Evolutionary conservation across 2,329 filamentous ascomycete genomes (phyloP).

Genomic region (Coniella vitis): DNA sequence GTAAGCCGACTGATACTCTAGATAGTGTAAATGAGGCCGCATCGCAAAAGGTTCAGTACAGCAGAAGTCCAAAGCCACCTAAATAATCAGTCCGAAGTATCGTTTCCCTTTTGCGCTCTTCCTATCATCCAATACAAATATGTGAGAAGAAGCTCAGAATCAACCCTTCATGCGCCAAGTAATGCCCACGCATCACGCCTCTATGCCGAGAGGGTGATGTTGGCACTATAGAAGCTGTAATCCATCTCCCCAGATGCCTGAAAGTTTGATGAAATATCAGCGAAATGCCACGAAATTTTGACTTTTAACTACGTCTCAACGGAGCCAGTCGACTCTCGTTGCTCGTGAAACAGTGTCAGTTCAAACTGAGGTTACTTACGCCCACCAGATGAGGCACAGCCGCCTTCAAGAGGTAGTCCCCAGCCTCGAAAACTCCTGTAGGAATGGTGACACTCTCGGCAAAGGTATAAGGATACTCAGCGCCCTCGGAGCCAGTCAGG

Average conservation of each 20-base stretch:
- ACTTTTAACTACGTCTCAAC: no score
- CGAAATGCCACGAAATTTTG: not conserved
- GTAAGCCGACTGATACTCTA: no score
- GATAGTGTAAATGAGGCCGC: no score
- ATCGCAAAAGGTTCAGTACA: no score
- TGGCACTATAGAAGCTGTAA: conserved; percentile 2
- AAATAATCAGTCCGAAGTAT: no score
- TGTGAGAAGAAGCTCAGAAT: not conserved
- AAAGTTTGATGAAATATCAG: not conserved
- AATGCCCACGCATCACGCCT: not conserved
- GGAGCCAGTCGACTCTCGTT: no score
- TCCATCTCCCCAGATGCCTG: conserved; percentile 4
- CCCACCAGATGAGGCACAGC: conserved; percentile 9
- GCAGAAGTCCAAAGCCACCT: no score
- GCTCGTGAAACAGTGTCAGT: rapidly evolving
- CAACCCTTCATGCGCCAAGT: not conserved
- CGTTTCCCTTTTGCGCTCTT: no score
- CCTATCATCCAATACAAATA: no score
- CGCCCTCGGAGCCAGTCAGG: conserved; percentile 9
- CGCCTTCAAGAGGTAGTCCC: conserved; percentile 9
- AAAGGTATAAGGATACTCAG: conserved; percentile 10
- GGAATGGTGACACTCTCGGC: conserved; percentile 1
- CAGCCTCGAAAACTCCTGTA: not conserved
- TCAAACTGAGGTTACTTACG: not conserved
- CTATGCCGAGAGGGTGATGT: conserved; percentile 7